Evolutionary conservation across 1,139 yeast species (phyloP).

Genomic region (Candida mesenterica): DNA sequence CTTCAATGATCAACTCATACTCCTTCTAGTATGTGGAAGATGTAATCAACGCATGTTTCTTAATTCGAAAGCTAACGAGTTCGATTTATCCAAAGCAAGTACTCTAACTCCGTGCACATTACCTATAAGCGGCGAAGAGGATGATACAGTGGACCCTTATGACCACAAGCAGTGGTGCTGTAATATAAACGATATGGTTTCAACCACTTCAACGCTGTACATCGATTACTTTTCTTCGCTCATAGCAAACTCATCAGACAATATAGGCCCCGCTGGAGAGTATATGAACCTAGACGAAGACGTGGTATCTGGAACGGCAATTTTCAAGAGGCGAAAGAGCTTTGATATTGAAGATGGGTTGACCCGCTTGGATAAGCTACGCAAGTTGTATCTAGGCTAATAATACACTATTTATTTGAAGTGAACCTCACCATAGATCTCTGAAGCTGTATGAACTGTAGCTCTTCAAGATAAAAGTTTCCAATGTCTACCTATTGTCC

Average conservation of each 20-base stretch:
- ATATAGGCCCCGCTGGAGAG: slow-evolving; percentile 29
- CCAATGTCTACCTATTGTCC: no score
- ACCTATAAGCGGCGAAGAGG: slow-evolving; percentile 22
- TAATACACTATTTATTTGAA: no score
- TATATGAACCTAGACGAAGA: slow-evolving; percentile 18
- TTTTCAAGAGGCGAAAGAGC: slow-evolving; percentile 20
- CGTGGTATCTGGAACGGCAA: background rate
- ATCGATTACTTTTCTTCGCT: slow-evolving; percentile 26
- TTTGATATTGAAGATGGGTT: slow-evolving; percentile 35
- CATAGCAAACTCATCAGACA: slow-evolving; percentile 19
- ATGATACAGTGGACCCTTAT: slow-evolving; percentile 20
- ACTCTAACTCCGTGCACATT: slow-evolving; percentile 33
- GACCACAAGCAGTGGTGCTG: slow-evolving; percentile 44
- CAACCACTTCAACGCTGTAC: slow-evolving; percentile 9
- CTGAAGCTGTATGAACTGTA: no score
- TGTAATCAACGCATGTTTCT: slow-evolving; percentile 39
- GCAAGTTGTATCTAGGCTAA: slow-evolving; percentile 29
- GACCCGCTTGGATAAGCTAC: slow-evolving; percentile 32
- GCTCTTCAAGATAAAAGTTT: no score
- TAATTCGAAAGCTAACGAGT: slow-evolving; percentile 3
- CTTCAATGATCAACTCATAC: slow-evolving; percentile 25
- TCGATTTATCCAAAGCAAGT: slow-evolving; percentile 22
- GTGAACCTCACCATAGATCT: no score
- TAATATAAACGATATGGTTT: slow-evolving; percentile 16
- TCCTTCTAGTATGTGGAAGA: slow-evolving; percentile 34